Evolutionary conservation across 176 grass and related monocot species (phyloP).

Genomic region (Bolboschoenus planiculmis): DNA sequence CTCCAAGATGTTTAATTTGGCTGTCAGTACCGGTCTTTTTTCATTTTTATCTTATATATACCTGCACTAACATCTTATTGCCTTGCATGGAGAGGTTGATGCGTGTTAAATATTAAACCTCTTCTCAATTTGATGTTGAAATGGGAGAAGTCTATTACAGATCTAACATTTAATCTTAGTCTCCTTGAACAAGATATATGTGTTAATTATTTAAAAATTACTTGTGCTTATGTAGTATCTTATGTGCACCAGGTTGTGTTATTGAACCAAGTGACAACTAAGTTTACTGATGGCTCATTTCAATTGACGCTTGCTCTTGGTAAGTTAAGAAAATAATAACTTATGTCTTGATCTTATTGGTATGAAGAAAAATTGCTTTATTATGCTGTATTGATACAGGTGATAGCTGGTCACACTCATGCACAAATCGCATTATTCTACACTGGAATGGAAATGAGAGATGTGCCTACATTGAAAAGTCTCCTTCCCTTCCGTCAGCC

Average conservation of each 20-base stretch:
- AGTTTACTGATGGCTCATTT: constrained; percentile 85
- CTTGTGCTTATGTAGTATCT: background rate
- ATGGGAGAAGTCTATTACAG: background rate
- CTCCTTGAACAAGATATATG: background rate
- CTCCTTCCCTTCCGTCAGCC: constrained; percentile 74
- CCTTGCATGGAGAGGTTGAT: background rate
- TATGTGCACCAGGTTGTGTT: constrained; percentile 64
- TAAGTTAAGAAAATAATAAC: constrained; percentile 23
- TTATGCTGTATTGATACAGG: constrained; percentile 32
- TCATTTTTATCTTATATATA: background rate
- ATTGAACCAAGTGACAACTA: constrained; percentile 94
- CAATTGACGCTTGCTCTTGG: constrained; percentile 88
- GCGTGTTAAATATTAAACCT: background rate
- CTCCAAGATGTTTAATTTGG: constrained; percentile 55
- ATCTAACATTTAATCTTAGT: background rate
- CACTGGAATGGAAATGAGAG: constrained; percentile 77
- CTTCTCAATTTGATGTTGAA: background rate
- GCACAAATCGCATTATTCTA: constrained; percentile 75
- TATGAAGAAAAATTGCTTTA: background rate
- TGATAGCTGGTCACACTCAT: constrained; percentile 93
- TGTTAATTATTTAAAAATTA: background rate
- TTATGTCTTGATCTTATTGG: background rate
- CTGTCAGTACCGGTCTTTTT: constrained; percentile 34
- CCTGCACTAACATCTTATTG: background rate
- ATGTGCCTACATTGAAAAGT: constrained; percentile 71